phyloP scores from a whole-genome alignment of 2,329 filamentous ascomycete genomes.

The Aspergillus terreus region DNA sequence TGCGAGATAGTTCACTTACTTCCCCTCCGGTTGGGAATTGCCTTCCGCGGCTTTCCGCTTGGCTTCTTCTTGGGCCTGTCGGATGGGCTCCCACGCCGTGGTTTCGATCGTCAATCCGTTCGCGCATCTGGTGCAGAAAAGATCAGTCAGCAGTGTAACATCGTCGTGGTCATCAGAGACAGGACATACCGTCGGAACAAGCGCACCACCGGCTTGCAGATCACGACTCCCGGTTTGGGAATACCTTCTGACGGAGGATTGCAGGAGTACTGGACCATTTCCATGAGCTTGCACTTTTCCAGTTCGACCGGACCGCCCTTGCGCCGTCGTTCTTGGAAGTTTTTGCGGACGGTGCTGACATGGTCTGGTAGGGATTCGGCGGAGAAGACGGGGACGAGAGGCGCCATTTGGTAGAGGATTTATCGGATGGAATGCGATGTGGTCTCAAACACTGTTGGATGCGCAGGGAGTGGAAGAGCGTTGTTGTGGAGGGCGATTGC shows the following conservation, averaged over 20 bases:
- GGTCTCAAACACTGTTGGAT: neutral
- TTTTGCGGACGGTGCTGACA: constrained; percentile 44
- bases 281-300: constrained; percentile 53
- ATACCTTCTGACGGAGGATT: constrained; percentile 47
- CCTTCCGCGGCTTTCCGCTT: constrained; percentile 19
- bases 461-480: neutral
- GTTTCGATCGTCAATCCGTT: constrained; percentile 59
- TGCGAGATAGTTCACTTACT: constrained; percentile 1
- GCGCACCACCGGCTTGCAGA: constrained; percentile 56
- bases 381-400: constrained; percentile 52
- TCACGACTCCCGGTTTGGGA: constrained; percentile 41
- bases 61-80: constrained; percentile 32
- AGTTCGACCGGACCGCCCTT: constrained; percentile 52
- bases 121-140: constrained; percentile 36
- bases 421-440: neutral
- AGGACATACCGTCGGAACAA: constrained; percentile 55
- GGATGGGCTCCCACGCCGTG: constrained; percentile 54
- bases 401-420: constrained; percentile 49
- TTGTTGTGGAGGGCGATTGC: neutral
- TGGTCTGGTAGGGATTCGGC: constrained; percentile 49
- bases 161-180: neutral
- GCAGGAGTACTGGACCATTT: constrained; percentile 62
- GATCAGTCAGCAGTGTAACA: constrained; percentile 8
- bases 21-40: constrained; percentile 15
- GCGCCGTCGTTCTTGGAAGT: constrained; percentile 49